Conservation (phyloP, 768 basidiomycete genomes). For the Mycena alexandri region DNA sequence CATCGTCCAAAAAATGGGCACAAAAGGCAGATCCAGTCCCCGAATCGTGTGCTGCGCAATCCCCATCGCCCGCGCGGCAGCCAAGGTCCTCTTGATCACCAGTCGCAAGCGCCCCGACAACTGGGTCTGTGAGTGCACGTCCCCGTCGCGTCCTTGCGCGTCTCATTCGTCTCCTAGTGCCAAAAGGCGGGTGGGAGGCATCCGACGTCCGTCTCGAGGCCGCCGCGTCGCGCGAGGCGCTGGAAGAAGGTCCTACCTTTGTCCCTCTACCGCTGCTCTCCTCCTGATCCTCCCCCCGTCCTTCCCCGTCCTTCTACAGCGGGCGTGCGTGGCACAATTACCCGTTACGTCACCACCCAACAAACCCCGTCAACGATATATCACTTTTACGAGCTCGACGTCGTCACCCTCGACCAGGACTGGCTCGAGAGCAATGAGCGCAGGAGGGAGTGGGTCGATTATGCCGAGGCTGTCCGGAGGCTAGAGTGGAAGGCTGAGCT, state of each 20-base stretch:
- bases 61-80: slow-evolving; percentile 78
- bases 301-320: slow-evolving; percentile 65
- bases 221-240: slow-evolving; percentile 91
- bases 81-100: slow-evolving; percentile 86
- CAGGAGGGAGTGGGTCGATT: slow-evolving; percentile 90
- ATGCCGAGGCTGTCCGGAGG: slow-evolving; percentile 80
- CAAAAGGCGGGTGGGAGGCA: slow-evolving; percentile 94
- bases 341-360: slow-evolving; percentile 87
- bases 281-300: slow-evolving; percentile 72
- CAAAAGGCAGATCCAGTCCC: slow-evolving; percentile 84
- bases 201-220: slow-evolving; percentile 85
- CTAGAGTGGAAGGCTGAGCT: slow-evolving; percentile 90
- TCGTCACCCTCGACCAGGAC: slow-evolving; percentile 77
- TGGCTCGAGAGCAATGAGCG: slow-evolving; percentile 89
- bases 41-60: slow-evolving; percentile 94
- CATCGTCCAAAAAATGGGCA: slow-evolving; percentile 57
- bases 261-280: slow-evolving; percentile 78
- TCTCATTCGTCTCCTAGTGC: slow-evolving; percentile 63
- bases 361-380: slow-evolving; percentile 84
- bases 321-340: slow-evolving; percentile 89
- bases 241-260: slow-evolving; percentile 96
- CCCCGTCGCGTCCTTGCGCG: slow-evolving; percentile 31
- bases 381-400: slow-evolving; percentile 93
- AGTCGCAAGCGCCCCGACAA: slow-evolving; percentile 83
- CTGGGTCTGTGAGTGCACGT: slow-evolving; percentile 86